Evolutionary conservation across 768 basidiomycete genomes (phyloP).

Genomic region (Tulasnella sp.): DNA sequence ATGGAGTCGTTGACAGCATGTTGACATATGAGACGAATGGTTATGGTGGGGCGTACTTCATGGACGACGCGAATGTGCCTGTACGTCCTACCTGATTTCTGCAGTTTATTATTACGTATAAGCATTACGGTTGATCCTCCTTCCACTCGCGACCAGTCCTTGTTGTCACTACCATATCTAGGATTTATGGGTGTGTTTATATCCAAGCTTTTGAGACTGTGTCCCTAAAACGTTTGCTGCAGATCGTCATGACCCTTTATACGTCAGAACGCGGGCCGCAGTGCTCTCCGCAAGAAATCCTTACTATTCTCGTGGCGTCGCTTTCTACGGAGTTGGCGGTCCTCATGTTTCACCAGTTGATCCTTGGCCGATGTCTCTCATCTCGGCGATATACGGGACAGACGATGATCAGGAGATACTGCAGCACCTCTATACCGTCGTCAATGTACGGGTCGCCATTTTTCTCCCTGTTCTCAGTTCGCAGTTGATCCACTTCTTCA

Average conservation of each 20-base stretch:
- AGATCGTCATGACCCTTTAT: conserved; percentile 44
- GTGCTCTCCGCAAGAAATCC: conserved; percentile 56
- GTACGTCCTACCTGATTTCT: conserved; percentile 38
- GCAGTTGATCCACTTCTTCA: not conserved
- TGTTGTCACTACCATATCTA: conserved; percentile 69
- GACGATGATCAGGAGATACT: conserved; percentile 61
- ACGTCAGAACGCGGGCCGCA: conserved; percentile 51
- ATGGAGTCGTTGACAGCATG: conserved; percentile 26
- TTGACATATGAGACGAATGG: conserved; percentile 76
- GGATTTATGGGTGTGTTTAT: conserved; percentile 41
- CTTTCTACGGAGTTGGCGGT: conserved; percentile 59
- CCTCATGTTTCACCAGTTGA: conserved; percentile 64
- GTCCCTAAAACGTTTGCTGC: not conserved
- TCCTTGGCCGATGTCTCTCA: conserved; percentile 78
- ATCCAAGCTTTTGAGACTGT: not conserved
- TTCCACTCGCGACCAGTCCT: conserved; percentile 37
- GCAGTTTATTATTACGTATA: no score
- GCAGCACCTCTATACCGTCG: conserved; percentile 48
- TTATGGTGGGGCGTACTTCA: conserved; percentile 58
- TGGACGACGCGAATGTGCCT: conserved; percentile 81
- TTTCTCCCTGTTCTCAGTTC: not conserved
- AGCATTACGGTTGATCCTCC: no score
- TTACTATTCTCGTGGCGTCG: conserved; percentile 52
- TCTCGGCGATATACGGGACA: conserved; percentile 61
- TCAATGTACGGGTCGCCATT: conserved; percentile 40